Evolutionary conservation across 352 stramenopile genomes (phyloP).

Genomic region (Pythium chondricola): DNA sequence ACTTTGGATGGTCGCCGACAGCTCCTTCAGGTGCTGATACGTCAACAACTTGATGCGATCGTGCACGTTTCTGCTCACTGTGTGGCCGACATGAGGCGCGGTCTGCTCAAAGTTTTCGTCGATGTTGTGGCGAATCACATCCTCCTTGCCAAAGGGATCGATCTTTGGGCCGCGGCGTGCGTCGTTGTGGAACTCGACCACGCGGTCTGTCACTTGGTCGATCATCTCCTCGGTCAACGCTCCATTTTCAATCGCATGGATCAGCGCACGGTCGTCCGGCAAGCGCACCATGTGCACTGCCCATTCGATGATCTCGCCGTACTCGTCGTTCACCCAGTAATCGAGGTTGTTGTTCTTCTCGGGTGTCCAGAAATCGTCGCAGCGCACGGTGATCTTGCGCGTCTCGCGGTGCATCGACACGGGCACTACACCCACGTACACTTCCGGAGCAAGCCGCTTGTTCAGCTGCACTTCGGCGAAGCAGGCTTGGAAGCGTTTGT

Average conservation of each 20-base stretch:
- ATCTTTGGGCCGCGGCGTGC: constrained; percentile 48
- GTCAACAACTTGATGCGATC: constrained; percentile 43
- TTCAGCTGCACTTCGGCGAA: constrained; percentile 70
- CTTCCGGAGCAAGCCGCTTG: constrained; percentile 48
- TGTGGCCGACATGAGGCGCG: constrained; percentile 33
- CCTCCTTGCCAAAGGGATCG: constrained; percentile 46
- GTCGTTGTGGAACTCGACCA: constrained; percentile 51
- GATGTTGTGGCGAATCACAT: constrained; percentile 51
- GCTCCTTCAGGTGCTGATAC: constrained; percentile 37
- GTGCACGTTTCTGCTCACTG: constrained; percentile 42
- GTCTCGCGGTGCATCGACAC: constrained; percentile 56
- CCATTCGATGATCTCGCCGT: constrained; percentile 73
- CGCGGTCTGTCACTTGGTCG: constrained; percentile 30
- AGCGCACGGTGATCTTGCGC: constrained; percentile 44
- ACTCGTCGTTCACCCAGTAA: constrained; percentile 61
- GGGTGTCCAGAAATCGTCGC: constrained; percentile 59
- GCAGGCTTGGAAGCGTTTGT: constrained; percentile 66
- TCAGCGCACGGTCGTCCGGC: constrained; percentile 44
- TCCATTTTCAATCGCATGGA: constrained; percentile 29
- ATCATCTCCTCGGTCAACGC: constrained; percentile 31
- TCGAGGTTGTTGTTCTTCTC: constrained; percentile 52
- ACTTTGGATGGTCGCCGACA: constrained; percentile 29
- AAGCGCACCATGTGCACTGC: constrained; percentile 67
- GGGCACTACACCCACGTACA: constrained; percentile 63
- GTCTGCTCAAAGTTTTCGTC: constrained; percentile 74